These are phyloP conservation scores for Neurospora sp. DNA, from an alignment of 495 filamentous ascomycete genomes.

Conservation along the genomic window DNA sequence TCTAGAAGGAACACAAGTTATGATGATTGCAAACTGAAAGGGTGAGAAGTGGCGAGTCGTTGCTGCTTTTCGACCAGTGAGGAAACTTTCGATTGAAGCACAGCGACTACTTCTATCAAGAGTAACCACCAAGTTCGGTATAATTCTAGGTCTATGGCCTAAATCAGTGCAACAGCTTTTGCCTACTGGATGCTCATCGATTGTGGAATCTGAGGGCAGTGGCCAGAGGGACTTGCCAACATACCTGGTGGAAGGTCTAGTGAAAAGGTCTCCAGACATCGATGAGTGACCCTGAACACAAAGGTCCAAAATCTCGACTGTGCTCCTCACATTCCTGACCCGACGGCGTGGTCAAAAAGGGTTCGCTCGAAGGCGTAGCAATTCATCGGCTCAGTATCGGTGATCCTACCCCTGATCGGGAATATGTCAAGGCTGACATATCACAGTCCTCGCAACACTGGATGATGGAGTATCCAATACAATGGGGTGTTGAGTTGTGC, in stretches of 20 bases:
- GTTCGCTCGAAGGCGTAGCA: background rate
- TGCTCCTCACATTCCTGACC: background rate
- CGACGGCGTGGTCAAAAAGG: background rate
- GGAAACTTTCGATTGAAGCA: background rate
- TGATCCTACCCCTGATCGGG: background rate
- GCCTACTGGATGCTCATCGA: background rate
- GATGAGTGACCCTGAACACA: background rate
- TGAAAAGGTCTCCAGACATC: background rate
- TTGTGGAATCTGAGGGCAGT: background rate
- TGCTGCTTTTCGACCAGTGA: background rate
- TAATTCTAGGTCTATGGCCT: background rate
- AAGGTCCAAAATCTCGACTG: background rate
- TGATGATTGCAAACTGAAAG: background rate
- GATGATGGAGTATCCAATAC: background rate
- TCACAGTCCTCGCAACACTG: background rate
- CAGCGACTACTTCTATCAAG: background rate
- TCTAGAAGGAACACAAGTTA: background rate
- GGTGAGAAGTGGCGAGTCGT: background rate
- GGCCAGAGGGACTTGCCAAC: background rate
- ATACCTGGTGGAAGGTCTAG: background rate
- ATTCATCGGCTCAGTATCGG: background rate
- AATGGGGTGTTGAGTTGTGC: background rate
- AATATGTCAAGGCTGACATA: background rate
- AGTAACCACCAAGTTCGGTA: background rate
- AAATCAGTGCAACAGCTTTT: background rate